These are phyloP conservation scores for Tricholoma saponaceum DNA, from an alignment of 768 basidiomycete genomes.

Conservation along the genomic window DNA sequence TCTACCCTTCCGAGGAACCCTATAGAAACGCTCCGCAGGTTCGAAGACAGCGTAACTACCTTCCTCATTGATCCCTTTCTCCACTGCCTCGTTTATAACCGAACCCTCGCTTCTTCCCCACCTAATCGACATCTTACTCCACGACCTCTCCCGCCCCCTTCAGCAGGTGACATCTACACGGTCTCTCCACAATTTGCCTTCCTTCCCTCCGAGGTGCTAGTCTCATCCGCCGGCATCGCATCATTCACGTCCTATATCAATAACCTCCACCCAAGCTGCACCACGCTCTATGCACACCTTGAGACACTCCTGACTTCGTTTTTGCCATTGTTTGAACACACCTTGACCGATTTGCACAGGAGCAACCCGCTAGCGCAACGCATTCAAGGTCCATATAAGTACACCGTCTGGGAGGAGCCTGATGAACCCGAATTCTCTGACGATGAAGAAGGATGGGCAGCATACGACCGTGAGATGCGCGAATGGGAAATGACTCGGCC, in stretches of 20 bases:
- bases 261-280: constrained; percentile 37
- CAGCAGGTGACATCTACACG: constrained; percentile 31
- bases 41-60: constrained; percentile 18
- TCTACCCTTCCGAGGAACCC: constrained; percentile 15
- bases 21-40: constrained; percentile 3
- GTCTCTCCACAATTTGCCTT: constrained; percentile 35
- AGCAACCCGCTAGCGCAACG: constrained; percentile 41
- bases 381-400: constrained; percentile 37
- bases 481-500: constrained; percentile 42
- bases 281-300: constrained; percentile 27
- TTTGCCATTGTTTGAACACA: constrained; percentile 48
- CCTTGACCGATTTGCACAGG: constrained; percentile 47
- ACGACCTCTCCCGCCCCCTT: constrained; percentile 25
- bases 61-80: constrained; percentile 37
- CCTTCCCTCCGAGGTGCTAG: constrained; percentile 40
- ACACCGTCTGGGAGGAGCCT: constrained; percentile 45
- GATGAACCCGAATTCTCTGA: constrained; percentile 45
- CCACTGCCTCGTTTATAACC: constrained; percentile 36
- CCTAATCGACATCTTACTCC: constrained; percentile 14
- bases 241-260: constrained; percentile 50
- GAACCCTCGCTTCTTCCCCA: constrained; percentile 31
- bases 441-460: constrained; percentile 43
- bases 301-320: constrained; percentile 29
- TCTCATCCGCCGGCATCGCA: constrained; percentile 25
- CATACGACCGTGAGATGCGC: constrained; percentile 37